Evolutionary conservation across 2,329 filamentous ascomycete species (phyloP).

Genomic region (Bipolaris sorokiniana): DNA sequence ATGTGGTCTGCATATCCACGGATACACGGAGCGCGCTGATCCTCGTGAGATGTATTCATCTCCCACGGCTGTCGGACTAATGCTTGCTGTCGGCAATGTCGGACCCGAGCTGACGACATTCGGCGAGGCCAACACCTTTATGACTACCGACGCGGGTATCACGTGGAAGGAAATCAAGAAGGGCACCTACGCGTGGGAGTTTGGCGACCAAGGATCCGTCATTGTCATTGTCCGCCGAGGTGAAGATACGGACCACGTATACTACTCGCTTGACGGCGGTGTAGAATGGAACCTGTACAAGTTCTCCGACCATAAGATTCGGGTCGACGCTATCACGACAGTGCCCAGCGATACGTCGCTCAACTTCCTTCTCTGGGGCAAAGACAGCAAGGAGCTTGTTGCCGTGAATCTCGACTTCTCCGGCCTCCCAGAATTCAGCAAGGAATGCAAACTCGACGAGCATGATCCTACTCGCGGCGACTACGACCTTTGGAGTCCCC

Average conservation of each 20-base stretch:
- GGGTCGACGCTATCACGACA: constrained; percentile 82
- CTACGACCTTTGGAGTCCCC: constrained; percentile 87
- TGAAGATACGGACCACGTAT: constrained; percentile 69
- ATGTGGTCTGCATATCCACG: constrained; percentile 90
- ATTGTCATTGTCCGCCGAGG: constrained; percentile 82
- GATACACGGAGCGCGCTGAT: constrained; percentile 89
- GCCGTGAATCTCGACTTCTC: constrained; percentile 90
- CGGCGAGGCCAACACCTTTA: constrained; percentile 83
- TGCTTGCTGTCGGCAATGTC: constrained; percentile 92
- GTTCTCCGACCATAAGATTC: constrained; percentile 73
- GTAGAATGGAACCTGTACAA: constrained; percentile 75
- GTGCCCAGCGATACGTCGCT: constrained; percentile 86
- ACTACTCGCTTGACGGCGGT: constrained; percentile 83
- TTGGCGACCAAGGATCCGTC: constrained; percentile 92
- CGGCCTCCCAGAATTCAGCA: constrained; percentile 68
- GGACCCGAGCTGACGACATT: constrained; percentile 71
- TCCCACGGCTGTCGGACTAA: constrained; percentile 82
- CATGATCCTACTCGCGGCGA: constrained; percentile 66
- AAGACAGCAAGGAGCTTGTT: constrained; percentile 62
- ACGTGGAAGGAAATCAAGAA: constrained; percentile 86
- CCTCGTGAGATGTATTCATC: constrained; percentile 87
- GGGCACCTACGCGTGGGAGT: constrained; percentile 90
- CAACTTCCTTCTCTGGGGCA: constrained; percentile 90
- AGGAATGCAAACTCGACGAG: constrained; percentile 73
- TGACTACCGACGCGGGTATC: constrained; percentile 89